phyloP scores from a whole-genome alignment of 257 asterid species.

The Handroanthus guayacan region DNA sequence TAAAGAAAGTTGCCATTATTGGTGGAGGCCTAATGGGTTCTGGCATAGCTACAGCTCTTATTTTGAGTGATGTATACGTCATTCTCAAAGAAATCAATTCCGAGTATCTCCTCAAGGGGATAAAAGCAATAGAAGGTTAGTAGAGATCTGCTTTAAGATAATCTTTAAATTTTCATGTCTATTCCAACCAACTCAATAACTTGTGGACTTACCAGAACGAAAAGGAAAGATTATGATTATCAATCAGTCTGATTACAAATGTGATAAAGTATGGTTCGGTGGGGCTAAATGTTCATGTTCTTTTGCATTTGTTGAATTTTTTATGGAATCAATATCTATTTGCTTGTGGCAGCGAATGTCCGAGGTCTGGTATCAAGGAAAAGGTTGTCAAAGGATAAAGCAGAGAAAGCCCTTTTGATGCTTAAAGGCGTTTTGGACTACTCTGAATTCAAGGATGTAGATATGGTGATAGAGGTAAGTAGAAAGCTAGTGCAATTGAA shows the following conservation, averaged over 20 bases:
- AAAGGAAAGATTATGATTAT: background rate
- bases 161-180: conserved; percentile 21
- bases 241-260: conserved; percentile 20
- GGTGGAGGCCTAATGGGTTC: conserved; percentile 99
- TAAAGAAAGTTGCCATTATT: conserved; percentile 85
- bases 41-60: conserved; percentile 91
- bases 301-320: conserved; percentile 22
- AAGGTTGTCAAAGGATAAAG: conserved; percentile 74
- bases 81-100: conserved; percentile 87
- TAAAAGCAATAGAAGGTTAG: conserved; percentile 82
- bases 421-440: conserved; percentile 85
- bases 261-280: conserved; percentile 12
- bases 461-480: conserved; percentile 94
- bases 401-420: conserved; percentile 70
- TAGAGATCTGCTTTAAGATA: conserved; percentile 24
- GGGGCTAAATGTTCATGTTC: conserved; percentile 20
- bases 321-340: conserved; percentile 24
- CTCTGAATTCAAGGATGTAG: conserved; percentile 86
- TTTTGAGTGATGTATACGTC: conserved; percentile 68
- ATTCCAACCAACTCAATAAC: conserved; percentile 13
- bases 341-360: conserved; percentile 66
- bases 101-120: conserved; percentile 88
- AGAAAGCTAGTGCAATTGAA: conserved; percentile 21
- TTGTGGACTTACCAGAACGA: background rate
- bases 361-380: conserved; percentile 80